These are phyloP conservation scores for Arthroderma sp. DNA, from an alignment of 2,329 filamentous ascomycete genomes.

Conservation along the genomic window DNA sequence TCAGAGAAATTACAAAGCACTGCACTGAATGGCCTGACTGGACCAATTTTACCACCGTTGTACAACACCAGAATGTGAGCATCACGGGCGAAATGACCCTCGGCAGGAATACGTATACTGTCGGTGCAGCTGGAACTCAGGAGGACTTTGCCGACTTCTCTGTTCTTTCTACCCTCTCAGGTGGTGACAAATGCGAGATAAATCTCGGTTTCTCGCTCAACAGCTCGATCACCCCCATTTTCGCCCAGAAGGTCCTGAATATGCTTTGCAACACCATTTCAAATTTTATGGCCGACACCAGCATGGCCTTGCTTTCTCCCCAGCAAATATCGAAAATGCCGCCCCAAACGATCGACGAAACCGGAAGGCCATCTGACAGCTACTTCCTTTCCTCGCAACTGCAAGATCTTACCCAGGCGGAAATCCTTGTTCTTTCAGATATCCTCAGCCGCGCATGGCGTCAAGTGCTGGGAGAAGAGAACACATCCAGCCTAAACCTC, in stretches of 20 bases:
- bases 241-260: conserved; percentile 28
- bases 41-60: conserved; percentile 31
- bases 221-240: conserved; percentile 23
- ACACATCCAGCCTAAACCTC: conserved; percentile 22
- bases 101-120: conserved; percentile 28
- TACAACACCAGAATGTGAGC: conserved; percentile 31
- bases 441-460: conserved; percentile 31
- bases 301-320: conserved; percentile 24
- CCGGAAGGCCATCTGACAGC: conserved; percentile 18
- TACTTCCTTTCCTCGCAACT: conserved; percentile 27
- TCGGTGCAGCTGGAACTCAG: conserved; percentile 30
- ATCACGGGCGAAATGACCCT: conserved; percentile 28
- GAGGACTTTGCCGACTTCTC: conserved; percentile 33
- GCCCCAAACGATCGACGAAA: conserved; percentile 22
- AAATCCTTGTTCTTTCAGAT: conserved; percentile 30
- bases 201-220: conserved; percentile 30
- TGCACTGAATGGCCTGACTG: conserved; percentile 34
- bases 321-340: conserved; percentile 23
- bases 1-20: conserved; percentile 41
- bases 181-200: conserved; percentile 25
- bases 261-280: conserved; percentile 31
- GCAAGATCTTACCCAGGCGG: conserved; percentile 27
- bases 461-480: conserved; percentile 25
- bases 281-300: conserved; percentile 28
- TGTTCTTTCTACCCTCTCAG: conserved; percentile 28